phyloP scores from a whole-genome alignment of 2,329 filamentous ascomycete species.

The Clonostachys solani region DNA sequence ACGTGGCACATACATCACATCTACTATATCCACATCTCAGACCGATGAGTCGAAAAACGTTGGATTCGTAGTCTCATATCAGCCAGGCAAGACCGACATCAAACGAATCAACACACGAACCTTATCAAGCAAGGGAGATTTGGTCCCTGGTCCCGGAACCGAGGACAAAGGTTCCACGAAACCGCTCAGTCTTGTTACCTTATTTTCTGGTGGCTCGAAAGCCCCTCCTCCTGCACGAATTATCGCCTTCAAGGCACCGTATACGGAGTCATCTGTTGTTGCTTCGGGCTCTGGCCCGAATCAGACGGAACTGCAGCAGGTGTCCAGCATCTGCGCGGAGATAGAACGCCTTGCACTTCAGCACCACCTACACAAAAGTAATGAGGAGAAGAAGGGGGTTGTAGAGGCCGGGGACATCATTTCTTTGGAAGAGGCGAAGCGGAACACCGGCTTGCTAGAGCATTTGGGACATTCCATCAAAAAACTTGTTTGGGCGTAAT shows the following conservation, averaged over 20 bases:
- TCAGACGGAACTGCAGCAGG: conserved; percentile 50
- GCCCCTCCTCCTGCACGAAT: conserved; percentile 24
- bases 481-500: conserved; percentile 80
- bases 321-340: conserved; percentile 67
- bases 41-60: conserved; percentile 77
- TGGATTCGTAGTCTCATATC: conserved; percentile 77
- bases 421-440: conserved; percentile 77
- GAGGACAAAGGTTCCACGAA: conserved; percentile 12
- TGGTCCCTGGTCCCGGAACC: conserved; percentile 14
- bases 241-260: conserved; percentile 52
- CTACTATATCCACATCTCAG: conserved; percentile 73
- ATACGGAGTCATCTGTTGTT: conserved; percentile 47
- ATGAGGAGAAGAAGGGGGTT: conserved; percentile 38
- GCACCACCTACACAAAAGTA: conserved; percentile 33
- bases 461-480: conserved; percentile 86
- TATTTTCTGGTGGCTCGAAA: conserved; percentile 30
- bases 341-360: conserved; percentile 64
- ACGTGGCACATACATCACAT: conserved; percentile 86
- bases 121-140: conserved; percentile 49
- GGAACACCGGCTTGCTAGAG: conserved; percentile 81
- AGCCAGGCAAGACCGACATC: conserved; percentile 65
- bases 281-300: conserved; percentile 43
- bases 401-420: conserved; percentile 69
- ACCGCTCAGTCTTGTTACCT: conserved; percentile 29
- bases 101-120: conserved; percentile 83